phyloP scores from a whole-genome alignment of 805 yeast species.

The fission yeast (Schizosaccharomyces pombe) region DNA sequence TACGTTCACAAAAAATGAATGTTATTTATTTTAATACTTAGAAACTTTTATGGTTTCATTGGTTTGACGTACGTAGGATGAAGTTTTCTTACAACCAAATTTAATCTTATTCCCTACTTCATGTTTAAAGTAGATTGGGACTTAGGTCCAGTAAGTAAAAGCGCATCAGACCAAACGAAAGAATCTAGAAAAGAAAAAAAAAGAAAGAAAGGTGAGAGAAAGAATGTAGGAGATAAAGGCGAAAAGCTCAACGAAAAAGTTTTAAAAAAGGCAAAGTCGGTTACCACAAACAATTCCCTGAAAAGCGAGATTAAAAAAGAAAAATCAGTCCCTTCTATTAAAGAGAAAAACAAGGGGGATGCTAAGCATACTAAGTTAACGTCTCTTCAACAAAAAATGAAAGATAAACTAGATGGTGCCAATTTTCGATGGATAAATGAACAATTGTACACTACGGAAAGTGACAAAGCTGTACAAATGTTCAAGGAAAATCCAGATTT shows the following conservation, averaged over 20 bases:
- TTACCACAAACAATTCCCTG: neutral
- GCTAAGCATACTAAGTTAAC: constrained; percentile 26
- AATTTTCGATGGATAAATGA: constrained; percentile 96
- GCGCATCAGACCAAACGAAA: neutral
- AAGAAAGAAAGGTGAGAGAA: neutral
- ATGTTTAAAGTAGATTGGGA: neutral
- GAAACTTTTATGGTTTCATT: too few species aligned
- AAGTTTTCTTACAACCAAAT: neutral
- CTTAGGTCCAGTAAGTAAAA: too few species aligned
- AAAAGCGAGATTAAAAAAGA: neutral
- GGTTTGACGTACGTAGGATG: neutral
- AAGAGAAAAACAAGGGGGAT: neutral
- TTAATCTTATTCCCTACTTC: neutral
- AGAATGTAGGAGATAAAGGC: neutral
- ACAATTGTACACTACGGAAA: constrained; percentile 70
- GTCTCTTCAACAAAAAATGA: constrained; percentile 83
- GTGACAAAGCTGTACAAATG: constrained; percentile 50
- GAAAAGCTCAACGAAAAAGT: neutral
- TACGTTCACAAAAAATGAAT: too few species aligned
- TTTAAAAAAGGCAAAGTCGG: neutral
- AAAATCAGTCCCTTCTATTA: neutral
- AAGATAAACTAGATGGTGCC: constrained; percentile 82
- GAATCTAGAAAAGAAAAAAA: neutral
- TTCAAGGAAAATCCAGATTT: constrained; percentile 63
- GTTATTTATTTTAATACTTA: too few species aligned